These are phyloP conservation scores for Saccharum spontaneum DNA, from an alignment of 176 grass and related monocot species.

Conservation along the genomic window DNA sequence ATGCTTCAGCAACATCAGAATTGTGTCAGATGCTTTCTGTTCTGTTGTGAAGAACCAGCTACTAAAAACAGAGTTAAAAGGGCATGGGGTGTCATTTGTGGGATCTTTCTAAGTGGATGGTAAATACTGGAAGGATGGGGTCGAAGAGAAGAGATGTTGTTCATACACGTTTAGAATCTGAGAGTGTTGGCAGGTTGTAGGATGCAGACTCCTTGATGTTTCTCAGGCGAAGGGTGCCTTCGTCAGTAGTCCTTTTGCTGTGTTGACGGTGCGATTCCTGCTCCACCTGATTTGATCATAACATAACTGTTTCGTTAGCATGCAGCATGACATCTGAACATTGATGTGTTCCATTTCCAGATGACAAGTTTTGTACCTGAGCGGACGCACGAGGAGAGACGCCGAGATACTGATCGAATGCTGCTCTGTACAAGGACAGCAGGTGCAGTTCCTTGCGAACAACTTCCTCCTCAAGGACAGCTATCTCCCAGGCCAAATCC, in stretches of 20 bases:
- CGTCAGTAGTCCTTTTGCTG: slow-evolving; percentile 31
- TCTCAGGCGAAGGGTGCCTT: slow-evolving; percentile 45
- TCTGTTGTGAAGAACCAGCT: not conserved
- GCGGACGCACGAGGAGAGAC: slow-evolving; percentile 41
- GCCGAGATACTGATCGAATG: slow-evolving; percentile 65
- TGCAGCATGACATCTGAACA: slow-evolving; percentile 4
- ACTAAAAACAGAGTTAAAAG: not conserved
- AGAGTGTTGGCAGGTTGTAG: slow-evolving; percentile 44
- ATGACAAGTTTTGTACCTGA: slow-evolving; percentile 33
- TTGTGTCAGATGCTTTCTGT: slow-evolving; percentile 14
- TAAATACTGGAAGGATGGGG: slow-evolving; percentile 5
- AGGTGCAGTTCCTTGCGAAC: slow-evolving; percentile 78
- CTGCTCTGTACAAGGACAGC: slow-evolving; percentile 72
- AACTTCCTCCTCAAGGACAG: slow-evolving; percentile 80
- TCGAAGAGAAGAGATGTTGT: not conserved
- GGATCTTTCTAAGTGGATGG: not conserved
- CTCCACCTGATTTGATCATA: slow-evolving; percentile 24
- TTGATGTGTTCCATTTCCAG: slow-evolving; percentile 34
- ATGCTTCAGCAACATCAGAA: slow-evolving; percentile 33
- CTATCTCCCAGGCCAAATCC: slow-evolving; percentile 79
- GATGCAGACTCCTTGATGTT: slow-evolving; percentile 51
- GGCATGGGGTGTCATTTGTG: not conserved
- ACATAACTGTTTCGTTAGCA: slow-evolving; percentile 15
- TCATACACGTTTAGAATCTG: slow-evolving; percentile 57
- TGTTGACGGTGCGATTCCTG: slow-evolving; percentile 26